Percentiles rank a stretch among this genome's conserved stretches.
phyloP scores from a whole-genome alignment of 345 rosid species.

The Salix viminalis region DNA sequence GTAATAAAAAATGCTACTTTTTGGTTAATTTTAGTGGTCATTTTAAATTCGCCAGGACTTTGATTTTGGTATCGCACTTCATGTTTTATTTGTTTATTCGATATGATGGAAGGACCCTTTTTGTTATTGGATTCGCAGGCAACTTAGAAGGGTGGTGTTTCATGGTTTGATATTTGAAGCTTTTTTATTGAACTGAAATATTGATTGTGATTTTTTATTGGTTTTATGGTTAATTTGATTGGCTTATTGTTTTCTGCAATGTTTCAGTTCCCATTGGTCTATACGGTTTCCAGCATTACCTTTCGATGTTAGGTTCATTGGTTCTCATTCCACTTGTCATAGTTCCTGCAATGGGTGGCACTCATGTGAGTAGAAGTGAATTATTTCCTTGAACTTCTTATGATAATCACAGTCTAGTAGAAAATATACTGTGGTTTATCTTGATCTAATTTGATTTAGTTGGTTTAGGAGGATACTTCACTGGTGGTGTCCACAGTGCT shows the following conservation, averaged over 20 bases:
- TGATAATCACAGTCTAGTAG: background rate
- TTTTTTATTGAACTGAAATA: background rate
- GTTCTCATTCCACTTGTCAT: conserved; percentile 86
- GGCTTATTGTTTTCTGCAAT: conserved; percentile 9
- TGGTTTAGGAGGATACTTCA: conserved; percentile 79
- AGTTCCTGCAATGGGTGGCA: conserved; percentile 99
- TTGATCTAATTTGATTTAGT: conserved; percentile 39
- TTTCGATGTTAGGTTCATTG: conserved; percentile 84
- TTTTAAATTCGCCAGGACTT: background rate
- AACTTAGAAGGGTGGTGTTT: background rate
- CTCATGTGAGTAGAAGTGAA: conserved; percentile 54
- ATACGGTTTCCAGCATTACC: conserved; percentile 91
- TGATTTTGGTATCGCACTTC: background rate
- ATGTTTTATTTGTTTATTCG: background rate
- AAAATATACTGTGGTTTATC: conserved; percentile 9
- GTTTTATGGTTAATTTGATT: conserved; percentile 3
- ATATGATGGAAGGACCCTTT: background rate
- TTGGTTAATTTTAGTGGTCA: background rate
- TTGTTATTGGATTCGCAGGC: background rate
- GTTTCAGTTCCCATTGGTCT: conserved; percentile 88
- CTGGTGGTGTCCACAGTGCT: conserved; percentile 84
- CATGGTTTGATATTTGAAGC: background rate
- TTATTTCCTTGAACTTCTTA: background rate
- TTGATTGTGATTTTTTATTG: background rate
- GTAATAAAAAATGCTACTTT: background rate